A percentile compares a stretch with the other conserved stretches of the same genome.
phyloP scores from a whole-genome alignment of 2,329 filamentous ascomycete species.

The Colletotrichum filicis region DNA sequence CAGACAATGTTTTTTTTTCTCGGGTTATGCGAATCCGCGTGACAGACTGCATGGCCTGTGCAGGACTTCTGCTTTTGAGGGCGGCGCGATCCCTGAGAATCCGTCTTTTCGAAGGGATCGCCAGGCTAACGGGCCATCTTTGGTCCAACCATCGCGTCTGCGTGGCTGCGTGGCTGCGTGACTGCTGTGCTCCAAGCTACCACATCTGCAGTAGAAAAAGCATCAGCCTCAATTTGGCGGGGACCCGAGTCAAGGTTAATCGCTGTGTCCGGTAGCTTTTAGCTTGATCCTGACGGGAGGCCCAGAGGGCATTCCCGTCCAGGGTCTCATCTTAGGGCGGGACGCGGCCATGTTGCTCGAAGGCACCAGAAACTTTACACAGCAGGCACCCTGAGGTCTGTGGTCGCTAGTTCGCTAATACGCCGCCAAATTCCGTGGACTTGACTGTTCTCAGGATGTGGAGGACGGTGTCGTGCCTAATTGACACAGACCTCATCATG shows the following conservation, averaged over 20 bases:
- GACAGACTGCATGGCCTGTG: background rate
- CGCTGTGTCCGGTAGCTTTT: background rate
- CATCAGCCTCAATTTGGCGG: constrained; percentile 22
- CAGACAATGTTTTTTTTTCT: background rate
- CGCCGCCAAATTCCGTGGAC: background rate
- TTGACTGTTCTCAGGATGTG: background rate
- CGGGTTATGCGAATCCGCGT: background rate
- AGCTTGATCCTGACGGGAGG: constrained; percentile 4
- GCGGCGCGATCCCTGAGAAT: constrained; percentile 13
- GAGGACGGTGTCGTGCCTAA: background rate
- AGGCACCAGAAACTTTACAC: constrained; percentile 17
- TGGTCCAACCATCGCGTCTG: background rate
- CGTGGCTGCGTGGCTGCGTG: constrained; percentile 8
- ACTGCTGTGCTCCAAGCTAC: background rate
- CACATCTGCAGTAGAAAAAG: background rate
- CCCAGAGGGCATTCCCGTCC: constrained; percentile 11
- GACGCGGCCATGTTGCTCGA: constrained; percentile 12
- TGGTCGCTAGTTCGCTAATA: background rate
- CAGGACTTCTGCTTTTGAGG: background rate
- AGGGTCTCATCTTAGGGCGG: constrained; percentile 5
- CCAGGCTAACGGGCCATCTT: constrained; percentile 2
- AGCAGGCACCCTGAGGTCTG: background rate
- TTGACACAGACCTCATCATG: background rate
- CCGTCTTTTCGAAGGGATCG: constrained; percentile 11
- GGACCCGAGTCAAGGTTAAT: background rate